Evolutionary conservation across 2,329 filamentous ascomycete species (phyloP).

Genomic region (Fusarium goolgardi): DNA sequence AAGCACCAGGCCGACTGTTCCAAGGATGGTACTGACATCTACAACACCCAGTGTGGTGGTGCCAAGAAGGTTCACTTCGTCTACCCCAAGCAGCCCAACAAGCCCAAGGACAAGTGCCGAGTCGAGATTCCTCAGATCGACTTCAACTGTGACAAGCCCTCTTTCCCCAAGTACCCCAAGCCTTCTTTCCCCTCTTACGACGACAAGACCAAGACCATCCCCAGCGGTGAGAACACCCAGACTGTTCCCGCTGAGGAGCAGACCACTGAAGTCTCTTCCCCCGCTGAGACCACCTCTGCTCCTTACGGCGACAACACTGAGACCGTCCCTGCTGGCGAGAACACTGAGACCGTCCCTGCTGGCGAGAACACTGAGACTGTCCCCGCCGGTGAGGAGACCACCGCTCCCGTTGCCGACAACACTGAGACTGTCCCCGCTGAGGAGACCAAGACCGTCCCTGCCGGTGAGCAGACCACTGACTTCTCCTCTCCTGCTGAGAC

Average conservation of each 20-base stretch:
- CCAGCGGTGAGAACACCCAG: conserved; percentile 26
- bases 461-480: conserved; percentile 30
- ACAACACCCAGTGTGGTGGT: conserved; percentile 93
- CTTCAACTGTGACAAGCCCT: conserved; percentile 73
- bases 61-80: conserved; percentile 83
- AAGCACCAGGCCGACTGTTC: conserved; percentile 79
- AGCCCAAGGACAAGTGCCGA: conserved; percentile 69
- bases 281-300: conserved; percentile 33
- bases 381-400: conserved; percentile 27
- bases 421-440: conserved; percentile 27
- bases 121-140: conserved; percentile 79
- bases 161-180: conserved; percentile 32
- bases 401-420: conserved; percentile 14
- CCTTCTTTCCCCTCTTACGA: neutral
- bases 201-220: conserved; percentile 28
- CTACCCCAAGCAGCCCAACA: conserved; percentile 67
- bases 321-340: conserved; percentile 59
- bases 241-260: conserved; percentile 29
- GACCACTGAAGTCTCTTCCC: conserved; percentile 16
- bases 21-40: conserved; percentile 73
- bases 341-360: conserved; percentile 59
- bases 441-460: conserved; percentile 30
- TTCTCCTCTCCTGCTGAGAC: conserved; percentile 16
- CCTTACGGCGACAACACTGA: conserved; percentile 40
- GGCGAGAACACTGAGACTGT: conserved; percentile 57